Evolutionary conservation across 768 basidiomycete genomes (phyloP).

Genomic region (Austroboletus festivus): DNA sequence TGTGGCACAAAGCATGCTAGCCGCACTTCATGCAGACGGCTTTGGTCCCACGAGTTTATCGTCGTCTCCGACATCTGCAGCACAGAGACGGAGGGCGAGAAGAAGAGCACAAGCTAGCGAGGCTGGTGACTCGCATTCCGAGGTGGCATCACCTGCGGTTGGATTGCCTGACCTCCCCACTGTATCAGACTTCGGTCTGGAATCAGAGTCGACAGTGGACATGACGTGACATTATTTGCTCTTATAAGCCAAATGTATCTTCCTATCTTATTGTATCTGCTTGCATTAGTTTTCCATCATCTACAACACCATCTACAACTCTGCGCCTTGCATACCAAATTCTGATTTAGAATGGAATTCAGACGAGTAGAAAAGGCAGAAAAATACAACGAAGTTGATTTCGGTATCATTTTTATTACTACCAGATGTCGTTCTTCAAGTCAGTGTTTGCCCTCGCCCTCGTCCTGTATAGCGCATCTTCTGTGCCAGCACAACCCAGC

Average conservation of each 20-base stretch:
- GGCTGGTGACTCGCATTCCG: conserved; percentile 29
- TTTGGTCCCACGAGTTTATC: conserved; percentile 47
- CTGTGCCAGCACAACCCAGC: conserved; percentile 46
- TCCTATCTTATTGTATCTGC: conserved; percentile 34
- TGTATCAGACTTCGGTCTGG: conserved; percentile 27
- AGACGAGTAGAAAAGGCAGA: not conserved
- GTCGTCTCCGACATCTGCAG: conserved; percentile 44
- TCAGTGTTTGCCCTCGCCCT: conserved; percentile 25
- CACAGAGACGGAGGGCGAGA: conserved; percentile 28
- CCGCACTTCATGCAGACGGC: conserved; percentile 67
- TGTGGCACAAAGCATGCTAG: conserved; percentile 73
- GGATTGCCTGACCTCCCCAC: conserved; percentile 26
- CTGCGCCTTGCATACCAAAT: conserved; percentile 20
- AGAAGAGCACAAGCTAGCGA: conserved; percentile 32
- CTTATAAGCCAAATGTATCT: conserved; percentile 21
- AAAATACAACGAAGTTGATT: too few species aligned
- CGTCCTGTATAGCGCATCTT: conserved; percentile 34
- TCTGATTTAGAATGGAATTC: conserved; percentile 16
- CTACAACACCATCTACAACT: conserved; percentile 9
- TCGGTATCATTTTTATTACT: not conserved
- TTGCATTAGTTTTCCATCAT: conserved; percentile 25
- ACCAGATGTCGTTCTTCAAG: conserved; percentile 17
- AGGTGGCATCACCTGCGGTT: conserved; percentile 22
- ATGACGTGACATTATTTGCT: conserved; percentile 25
- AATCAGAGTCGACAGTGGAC: conserved; percentile 26